Evolutionary conservation across 257 asterid species (phyloP).

Genomic region (Cynanchum wilfordii): DNA sequence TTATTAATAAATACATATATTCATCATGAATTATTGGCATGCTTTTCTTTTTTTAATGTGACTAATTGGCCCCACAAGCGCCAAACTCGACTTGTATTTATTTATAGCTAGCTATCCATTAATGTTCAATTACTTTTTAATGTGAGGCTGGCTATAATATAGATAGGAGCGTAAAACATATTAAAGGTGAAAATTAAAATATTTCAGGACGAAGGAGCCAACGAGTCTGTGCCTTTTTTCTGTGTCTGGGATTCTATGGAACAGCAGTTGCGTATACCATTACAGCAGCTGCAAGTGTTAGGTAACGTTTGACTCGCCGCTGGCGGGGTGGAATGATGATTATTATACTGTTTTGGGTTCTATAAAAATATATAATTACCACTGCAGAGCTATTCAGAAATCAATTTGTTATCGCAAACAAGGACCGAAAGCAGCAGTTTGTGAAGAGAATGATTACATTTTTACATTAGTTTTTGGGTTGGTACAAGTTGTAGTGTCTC

Average conservation of each 20-base stretch:
- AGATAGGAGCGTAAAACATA: too few species aligned
- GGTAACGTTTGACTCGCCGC: too few species aligned
- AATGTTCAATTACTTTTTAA: too few species aligned
- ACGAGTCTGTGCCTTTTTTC: constrained; percentile 31
- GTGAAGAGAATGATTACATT: constrained; percentile 36
- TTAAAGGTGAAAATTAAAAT: neutral
- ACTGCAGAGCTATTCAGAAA: constrained; percentile 60
- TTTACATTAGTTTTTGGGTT: constrained; percentile 54
- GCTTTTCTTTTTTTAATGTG: neutral
- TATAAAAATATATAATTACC: neutral
- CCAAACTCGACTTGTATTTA: too few species aligned
- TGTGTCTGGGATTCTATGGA: constrained; percentile 34
- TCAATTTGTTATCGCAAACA: constrained; percentile 66
- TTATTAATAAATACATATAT: too few species aligned
- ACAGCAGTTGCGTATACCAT: constrained; percentile 38
- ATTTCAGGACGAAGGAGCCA: constrained; percentile 31
- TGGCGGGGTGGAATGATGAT: too few species aligned
- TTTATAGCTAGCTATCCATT: too few species aligned
- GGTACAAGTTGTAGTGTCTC: constrained; percentile 54
- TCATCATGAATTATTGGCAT: neutral
- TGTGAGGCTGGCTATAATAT: too few species aligned
- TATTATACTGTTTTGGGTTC: neutral
- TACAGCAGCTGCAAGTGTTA: constrained; percentile 24
- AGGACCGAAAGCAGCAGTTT: constrained; percentile 50
- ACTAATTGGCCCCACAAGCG: too few species aligned